Evolutionary conservation across 257 asterid species (phyloP).

Genomic region (Jacaranda mimosifolia): DNA sequence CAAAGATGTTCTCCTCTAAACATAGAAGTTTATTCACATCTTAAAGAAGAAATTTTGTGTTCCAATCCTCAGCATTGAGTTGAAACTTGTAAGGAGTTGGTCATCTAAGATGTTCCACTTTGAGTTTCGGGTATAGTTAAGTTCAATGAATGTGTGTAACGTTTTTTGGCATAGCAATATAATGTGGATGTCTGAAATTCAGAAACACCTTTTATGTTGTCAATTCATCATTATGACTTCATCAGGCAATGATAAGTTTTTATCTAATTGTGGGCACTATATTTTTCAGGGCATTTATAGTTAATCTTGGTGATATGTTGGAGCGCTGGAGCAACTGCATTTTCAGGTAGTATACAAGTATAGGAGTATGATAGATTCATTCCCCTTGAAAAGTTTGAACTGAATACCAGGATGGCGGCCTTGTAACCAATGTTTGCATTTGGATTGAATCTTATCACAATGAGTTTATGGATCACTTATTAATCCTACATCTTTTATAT

Average conservation of each 20-base stretch:
- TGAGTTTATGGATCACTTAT: neutral
- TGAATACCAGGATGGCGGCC: neutral
- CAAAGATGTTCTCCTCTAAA: neutral
- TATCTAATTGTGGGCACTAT: constrained; percentile 22
- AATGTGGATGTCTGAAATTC: constrained; percentile 19
- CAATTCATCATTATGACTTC: constrained; percentile 3
- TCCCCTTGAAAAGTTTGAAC: neutral
- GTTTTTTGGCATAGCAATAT: neutral
- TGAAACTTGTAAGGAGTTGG: constrained; percentile 1
- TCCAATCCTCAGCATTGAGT: neutral
- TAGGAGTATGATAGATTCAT: neutral
- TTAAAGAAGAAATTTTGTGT: neutral
- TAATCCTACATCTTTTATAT: neutral
- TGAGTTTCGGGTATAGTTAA: neutral
- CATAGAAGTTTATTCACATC: neutral
- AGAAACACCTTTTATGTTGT: constrained; percentile 19
- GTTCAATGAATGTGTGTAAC: constrained; percentile 1
- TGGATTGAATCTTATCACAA: neutral
- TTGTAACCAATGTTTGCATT: neutral
- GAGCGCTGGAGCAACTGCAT: constrained; percentile 91
- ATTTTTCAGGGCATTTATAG: constrained; percentile 80
- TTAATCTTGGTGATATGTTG: constrained; percentile 91
- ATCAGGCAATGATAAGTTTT: neutral
- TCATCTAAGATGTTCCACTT: neutral
- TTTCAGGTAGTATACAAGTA: constrained; percentile 63